Base-by-base conservation (phyloP, 257 asterid species). In the Leptodermis oblonga region DNA sequence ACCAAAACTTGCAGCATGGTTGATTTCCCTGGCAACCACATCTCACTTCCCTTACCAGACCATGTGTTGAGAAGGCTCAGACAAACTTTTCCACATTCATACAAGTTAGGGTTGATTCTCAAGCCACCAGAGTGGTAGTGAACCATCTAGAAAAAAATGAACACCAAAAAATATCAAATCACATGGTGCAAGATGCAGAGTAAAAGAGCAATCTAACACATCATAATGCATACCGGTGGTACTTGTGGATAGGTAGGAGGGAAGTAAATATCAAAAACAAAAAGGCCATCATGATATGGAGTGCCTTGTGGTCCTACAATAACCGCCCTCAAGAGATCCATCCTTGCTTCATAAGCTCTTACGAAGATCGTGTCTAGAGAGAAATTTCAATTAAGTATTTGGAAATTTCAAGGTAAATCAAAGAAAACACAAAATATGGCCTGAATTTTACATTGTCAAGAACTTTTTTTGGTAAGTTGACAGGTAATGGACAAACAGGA, bases 281-380 rank as follows among this genome's bases (percentile, higher is more conserved):
- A 84, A 68, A 82, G 82, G 34, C 89, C 86, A 71, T 84, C 89
- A 79, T 84, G 89, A 77, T 82, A 84, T 13, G 89, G 89, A 70
- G 89, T 84, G 64, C 89, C 89, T 70, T 78, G 82, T 30, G 89
- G 89, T 66, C 89, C 89, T 28, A 80, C 72, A n/a, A 84, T 79
- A 71, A 84, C 80, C 15, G 89, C 86, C 74, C 86, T 82, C 72
- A 84, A 67, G 67, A 84, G 86, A 69, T 84, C 89, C 89, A 84
- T 84, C 77, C 89, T 82, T 48, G 80, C 49, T 79, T 84, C 89
- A 54, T 62, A 82, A 42, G 80, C 89, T 77, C 86, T 73, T 4
- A 84, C 89, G 61, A 70, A 84, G 65, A 84, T 78, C 18, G 82
- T 79, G 65, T 82, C 89, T 84, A 82, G 18, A 58, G 73, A 51